phyloP scores from a whole-genome alignment of 2,329 filamentous ascomycete species.

The Cyphellophora attinorum region DNA sequence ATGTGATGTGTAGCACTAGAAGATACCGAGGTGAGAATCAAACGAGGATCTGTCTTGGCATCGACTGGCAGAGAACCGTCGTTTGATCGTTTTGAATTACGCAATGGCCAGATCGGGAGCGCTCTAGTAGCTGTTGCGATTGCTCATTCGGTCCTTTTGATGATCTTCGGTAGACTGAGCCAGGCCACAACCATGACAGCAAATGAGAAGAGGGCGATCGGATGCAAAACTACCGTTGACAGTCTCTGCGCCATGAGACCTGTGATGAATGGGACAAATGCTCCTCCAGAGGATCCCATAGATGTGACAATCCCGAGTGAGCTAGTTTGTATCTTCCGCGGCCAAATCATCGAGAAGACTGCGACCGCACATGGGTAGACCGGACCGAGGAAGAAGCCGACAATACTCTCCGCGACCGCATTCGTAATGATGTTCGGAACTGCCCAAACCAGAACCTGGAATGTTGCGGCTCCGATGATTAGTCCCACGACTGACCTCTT shows the following conservation, averaged over 20 bases:
- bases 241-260: constrained; percentile 37
- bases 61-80: too few species aligned
- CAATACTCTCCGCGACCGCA: constrained; percentile 54
- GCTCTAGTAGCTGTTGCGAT: too few species aligned
- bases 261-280: constrained; percentile 36
- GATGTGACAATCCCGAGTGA: constrained; percentile 29
- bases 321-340: constrained; percentile 28
- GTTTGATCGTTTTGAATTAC: too few species aligned
- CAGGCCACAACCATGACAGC: constrained; percentile 45
- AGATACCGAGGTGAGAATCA: not conserved
- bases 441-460: constrained; percentile 18
- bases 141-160: constrained; percentile 39
- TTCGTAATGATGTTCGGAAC: constrained; percentile 27
- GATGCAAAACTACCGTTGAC: constrained; percentile 41
- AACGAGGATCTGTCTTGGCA: too few species aligned
- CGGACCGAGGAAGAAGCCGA: constrained; percentile 68
- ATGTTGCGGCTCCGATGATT: constrained; percentile 48
- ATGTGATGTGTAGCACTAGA: not conserved
- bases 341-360: constrained; percentile 23
- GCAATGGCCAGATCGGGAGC: too few species aligned
- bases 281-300: constrained; percentile 33
- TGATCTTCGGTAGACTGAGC: constrained; percentile 39
- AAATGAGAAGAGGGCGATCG: constrained; percentile 47
- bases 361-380: constrained; percentile 58
- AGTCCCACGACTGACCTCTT: constrained; percentile 57